Evolutionary conservation across 2,329 filamentous ascomycete genomes (phyloP).

Genomic region (Monosporascus sp.): DNA sequence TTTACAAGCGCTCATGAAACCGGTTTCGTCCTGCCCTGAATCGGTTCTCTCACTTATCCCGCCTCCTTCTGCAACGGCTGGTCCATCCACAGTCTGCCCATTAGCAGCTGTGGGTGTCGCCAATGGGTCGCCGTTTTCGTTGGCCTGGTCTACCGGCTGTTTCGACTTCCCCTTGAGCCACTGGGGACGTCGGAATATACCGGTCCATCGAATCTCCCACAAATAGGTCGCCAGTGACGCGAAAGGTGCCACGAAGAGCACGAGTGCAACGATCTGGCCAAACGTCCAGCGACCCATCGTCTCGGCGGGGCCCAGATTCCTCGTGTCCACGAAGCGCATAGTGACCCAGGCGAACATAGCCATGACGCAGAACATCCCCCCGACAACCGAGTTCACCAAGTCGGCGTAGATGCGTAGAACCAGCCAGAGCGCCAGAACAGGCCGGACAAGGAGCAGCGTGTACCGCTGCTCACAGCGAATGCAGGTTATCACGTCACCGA

Average conservation of each 20-base stretch:
- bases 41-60: background rate
- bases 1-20: background rate
- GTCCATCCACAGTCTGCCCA: background rate
- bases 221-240: slow-evolving; percentile 10
- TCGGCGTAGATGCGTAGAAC: slow-evolving; percentile 18
- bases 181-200: background rate
- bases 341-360: slow-evolving; percentile 14
- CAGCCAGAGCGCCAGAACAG: slow-evolving; percentile 18
- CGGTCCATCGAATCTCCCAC: slow-evolving; percentile 1
- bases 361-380: slow-evolving; percentile 12
- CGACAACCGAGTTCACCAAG: slow-evolving; percentile 15
- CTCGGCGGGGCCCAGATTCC: slow-evolving; percentile 8
- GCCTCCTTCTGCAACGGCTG: background rate
- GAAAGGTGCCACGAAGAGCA: slow-evolving; percentile 13
- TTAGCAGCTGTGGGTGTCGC: background rate
- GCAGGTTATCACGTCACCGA: slow-evolving; percentile 14
- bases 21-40: slow-evolving; percentile 1
- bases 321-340: slow-evolving; percentile 13
- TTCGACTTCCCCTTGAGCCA: slow-evolving; percentile 1
- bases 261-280: slow-evolving; percentile 13
- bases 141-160: slow-evolving; percentile 1
- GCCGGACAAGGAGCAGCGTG: slow-evolving; percentile 17
- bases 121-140: background rate
- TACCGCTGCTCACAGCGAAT: slow-evolving; percentile 21
- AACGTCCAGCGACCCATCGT: slow-evolving; percentile 10